Base-by-base conservation (phyloP, 2,329 filamentous ascomycete genomes). In the Paecilomyces formosus region DNA sequence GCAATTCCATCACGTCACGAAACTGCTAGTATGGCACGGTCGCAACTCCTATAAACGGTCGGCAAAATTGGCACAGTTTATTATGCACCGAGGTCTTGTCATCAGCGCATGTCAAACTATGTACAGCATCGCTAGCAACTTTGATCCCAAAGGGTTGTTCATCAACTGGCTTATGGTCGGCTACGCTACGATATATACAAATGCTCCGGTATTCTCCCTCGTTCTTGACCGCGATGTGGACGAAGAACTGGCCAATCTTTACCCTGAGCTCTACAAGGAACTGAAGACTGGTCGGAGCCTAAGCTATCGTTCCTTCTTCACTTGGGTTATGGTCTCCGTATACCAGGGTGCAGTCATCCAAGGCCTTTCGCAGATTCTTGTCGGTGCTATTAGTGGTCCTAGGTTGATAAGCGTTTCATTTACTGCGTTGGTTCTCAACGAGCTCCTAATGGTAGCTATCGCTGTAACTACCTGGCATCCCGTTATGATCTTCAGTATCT, bases 11-110 rank as follows among this genome's bases (percentile, higher is more conserved):
- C 92, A 99, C 72, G 79, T 99, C 21, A 96, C 93, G 55, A 99
- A 97, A 74, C 83, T 99, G 1, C 84, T 99, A n/a, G 92, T 99
- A 39, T 99, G 95, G 94, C 95, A 99, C 72, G 94, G 94, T 0
- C 87, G 95, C 31, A 99, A 99, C 76, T 93, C 88, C 66, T 99
- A 99, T 81, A 97, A 97, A 76, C 86, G 95, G 53, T 91, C 87
- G 60, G 94, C 94, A 28, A 99, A 99, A 76, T 84, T 99, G 24
- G 92, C 90, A 0, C 95, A 97, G 73, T 99, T 99, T 74, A 93
- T 99, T 67, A 99, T 99, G 67, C 95, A 99, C 72, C 89, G 94
- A 68, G 94, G 94, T 55, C 80, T 99, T 52, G 96, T 99, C 68
- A 96, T 99, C 69, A 88, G 86, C 57, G 92, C 97, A 28, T 97